Percentiles rank a stretch among this genome's conserved stretches.
Evolutionary conservation across 2,329 filamentous ascomycete species (phyloP).

Genomic region (Rutstroemia sp.): DNA sequence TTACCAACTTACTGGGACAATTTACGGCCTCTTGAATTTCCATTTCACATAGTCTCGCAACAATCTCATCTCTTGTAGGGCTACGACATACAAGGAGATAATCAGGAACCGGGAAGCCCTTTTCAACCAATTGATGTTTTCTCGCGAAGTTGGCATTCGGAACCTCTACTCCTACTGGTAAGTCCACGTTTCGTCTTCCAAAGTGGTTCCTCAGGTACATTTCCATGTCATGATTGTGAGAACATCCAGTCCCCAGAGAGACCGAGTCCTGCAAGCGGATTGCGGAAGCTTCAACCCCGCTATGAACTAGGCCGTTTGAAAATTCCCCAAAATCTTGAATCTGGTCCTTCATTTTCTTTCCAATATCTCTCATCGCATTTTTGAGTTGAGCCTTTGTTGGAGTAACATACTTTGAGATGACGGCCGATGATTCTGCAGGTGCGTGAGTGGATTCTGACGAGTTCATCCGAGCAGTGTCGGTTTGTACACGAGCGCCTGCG

Average conservation of each 20-base stretch:
- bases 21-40: neutral
- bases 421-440: neutral
- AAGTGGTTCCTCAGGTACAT: neutral
- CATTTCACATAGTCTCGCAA: neutral
- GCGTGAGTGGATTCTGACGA: neutral
- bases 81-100: slow-evolving; percentile 5
- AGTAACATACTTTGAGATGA: neutral
- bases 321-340: slow-evolving; percentile 3
- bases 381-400: slow-evolving; percentile 2
- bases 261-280: neutral
- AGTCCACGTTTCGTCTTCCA: slow-evolving; percentile 2
- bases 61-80: slow-evolving; percentile 3
- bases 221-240: neutral
- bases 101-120: slow-evolving; percentile 14
- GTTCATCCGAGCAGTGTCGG: neutral
- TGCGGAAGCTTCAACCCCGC: neutral
- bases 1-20: neutral
- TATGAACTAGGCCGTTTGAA: neutral
- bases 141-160: slow-evolving; percentile 40
- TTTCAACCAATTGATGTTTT: slow-evolving; percentile 35
- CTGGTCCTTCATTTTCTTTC: slow-evolving; percentile 1
- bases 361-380: neutral
- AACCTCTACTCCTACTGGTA: slow-evolving; percentile 23
- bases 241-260: neutral
- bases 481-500: slow-evolving; percentile 4